Conservation (phyloP, 202 grass and related monocot genomes). For the Hordeum pubiflorum region DNA sequence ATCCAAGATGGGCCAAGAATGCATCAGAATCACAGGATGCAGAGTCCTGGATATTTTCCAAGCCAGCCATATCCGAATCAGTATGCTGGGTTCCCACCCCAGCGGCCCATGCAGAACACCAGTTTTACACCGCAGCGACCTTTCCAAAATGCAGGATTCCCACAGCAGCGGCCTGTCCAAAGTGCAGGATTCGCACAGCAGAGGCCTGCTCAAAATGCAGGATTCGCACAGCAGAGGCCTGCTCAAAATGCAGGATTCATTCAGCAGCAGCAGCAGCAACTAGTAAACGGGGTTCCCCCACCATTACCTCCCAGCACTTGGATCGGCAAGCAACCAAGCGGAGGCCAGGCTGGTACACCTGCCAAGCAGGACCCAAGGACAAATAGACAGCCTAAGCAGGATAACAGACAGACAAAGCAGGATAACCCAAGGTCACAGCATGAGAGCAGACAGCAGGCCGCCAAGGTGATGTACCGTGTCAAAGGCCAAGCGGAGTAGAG, state of each 20-base stretch:
- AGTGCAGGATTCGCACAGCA: neutral
- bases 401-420: slow-evolving; percentile 40
- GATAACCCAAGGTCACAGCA: slow-evolving; percentile 36
- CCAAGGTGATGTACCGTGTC: slow-evolving; percentile 51
- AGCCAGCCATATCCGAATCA: slow-evolving; percentile 40
- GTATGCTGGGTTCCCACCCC: slow-evolving; percentile 23
- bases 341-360: slow-evolving; percentile 23
- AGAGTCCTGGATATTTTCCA: slow-evolving; percentile 27
- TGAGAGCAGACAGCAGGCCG: slow-evolving; percentile 49
- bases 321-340: slow-evolving; percentile 62
- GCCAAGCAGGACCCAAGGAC: slow-evolving; percentile 30
- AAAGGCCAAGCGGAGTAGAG: slow-evolving; percentile 35
- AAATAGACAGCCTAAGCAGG: slow-evolving; percentile 29
- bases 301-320: slow-evolving; percentile 73
- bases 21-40: slow-evolving; percentile 35
- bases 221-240: neutral
- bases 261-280: slow-evolving; percentile 15
- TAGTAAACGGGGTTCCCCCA: slow-evolving; percentile 41
- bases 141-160: neutral
- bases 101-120: slow-evolving; percentile 29
- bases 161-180: slow-evolving; percentile 9
- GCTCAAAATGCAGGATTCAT: slow-evolving; percentile 14
- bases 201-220: slow-evolving; percentile 21
- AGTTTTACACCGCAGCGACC: slow-evolving; percentile 25
- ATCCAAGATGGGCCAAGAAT: slow-evolving; percentile 46